Evolutionary conservation across 768 basidiomycete species (phyloP).

Genomic region (Hydnum rufescens): DNA sequence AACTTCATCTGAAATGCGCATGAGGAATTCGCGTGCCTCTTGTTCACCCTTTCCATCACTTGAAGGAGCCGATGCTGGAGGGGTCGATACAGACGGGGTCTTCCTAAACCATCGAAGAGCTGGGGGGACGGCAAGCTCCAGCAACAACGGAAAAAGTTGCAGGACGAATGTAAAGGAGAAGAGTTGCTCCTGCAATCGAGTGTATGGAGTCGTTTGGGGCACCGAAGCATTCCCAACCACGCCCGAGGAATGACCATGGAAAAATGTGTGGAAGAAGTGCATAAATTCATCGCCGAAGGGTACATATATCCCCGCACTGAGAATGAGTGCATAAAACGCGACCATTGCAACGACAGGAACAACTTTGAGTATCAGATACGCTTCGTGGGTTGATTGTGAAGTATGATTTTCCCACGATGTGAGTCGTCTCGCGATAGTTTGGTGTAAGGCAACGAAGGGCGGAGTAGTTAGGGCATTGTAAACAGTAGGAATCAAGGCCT

Average conservation of each 20-base stretch:
- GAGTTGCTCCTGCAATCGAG: neutral
- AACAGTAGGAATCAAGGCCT: neutral
- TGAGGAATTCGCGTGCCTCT: neutral
- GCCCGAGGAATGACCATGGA: neutral
- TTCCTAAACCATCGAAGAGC: neutral
- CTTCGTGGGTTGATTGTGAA: neutral
- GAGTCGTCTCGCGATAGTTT: neutral
- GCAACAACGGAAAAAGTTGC: neutral
- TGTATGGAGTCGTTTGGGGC: neutral
- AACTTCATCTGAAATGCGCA: neutral
- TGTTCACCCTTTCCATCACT: neutral
- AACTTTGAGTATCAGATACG: neutral
- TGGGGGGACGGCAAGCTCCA: neutral
- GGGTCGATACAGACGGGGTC: neutral
- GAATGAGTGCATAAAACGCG: neutral
- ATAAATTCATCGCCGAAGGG: constrained; percentile 1
- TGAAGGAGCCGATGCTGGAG: neutral
- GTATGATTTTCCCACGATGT: neutral
- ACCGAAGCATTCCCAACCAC: neutral
- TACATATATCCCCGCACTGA: neutral
- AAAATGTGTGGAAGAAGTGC: neutral
- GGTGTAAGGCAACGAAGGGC: neutral
- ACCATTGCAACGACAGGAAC: neutral
- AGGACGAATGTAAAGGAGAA: neutral
- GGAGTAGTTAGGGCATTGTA: neutral